Evolutionary conservation across 2,329 filamentous ascomycete genomes (phyloP), one percentile per base, ranked within the genome.

Genomic region (Fusarium sp.): DNA sequence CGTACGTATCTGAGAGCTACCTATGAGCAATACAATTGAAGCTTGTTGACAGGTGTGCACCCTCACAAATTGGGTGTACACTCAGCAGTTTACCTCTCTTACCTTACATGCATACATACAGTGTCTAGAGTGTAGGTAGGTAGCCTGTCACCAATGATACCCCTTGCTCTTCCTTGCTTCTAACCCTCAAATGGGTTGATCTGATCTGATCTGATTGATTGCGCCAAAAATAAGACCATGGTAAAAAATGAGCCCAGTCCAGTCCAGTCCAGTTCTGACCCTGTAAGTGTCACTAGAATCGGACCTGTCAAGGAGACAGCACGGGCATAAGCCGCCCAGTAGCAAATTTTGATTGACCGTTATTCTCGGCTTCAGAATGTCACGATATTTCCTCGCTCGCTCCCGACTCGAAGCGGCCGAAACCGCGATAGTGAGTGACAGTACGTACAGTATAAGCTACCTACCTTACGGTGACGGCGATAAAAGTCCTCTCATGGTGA

Each of bases 171-270:
- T 20, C 63, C 50, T 57, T 36, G 48, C 51, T 54, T 17, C 63
- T 51, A 63, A 69, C 45, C 65, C 44, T 69, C 66, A 56, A 66
- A 70, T 66, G 68, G 68, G 67, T 70, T 70, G 68, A 70, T 70
- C 61, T 70, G 68, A 70, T 70, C 68, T 71, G 70, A 72, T 69
- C 55, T 69, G 70, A 72, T 72, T 59, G 56, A 72, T 47, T 55
- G 54, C 50, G 22, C 69, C 72, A 66, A 69, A 74, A 72, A 74
- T 74, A 75, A 74, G 72, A 63, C 71, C 68, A 75, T 65, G 63
- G 32, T 26, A 47, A 59, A 42, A 41, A 41, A 58, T 63, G 60
- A 63, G 61, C 54, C 60, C 39, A 38, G 55, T 18, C 55, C 41
- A 12, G 41, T 35, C 47, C 58, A 38, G 45, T 69, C 47, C 36